A percentile compares a stretch with the other conserved stretches of the same genome.
phyloP scores from a whole-genome alignment of 2,329 filamentous ascomycete genomes.

The Incumbomyces lentus region DNA sequence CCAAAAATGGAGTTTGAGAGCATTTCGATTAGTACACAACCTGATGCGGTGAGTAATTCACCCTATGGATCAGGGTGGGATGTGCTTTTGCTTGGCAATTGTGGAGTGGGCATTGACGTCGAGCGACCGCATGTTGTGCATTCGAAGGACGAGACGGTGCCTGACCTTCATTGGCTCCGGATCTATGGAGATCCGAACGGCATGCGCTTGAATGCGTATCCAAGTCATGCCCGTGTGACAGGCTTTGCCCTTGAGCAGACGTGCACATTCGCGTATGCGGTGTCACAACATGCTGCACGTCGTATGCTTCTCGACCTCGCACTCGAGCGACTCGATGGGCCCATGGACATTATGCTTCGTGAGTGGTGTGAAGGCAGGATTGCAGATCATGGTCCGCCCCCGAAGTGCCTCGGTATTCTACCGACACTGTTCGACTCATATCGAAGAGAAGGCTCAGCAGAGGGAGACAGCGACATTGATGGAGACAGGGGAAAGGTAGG shows the following conservation, averaged over 20 bases:
- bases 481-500: neutral
- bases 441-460: neutral
- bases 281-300: constrained; percentile 31
- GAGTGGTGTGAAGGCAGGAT: neutral
- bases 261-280: constrained; percentile 28
- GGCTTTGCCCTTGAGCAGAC: constrained; percentile 16
- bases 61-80: constrained; percentile 45
- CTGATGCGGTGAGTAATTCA: neutral
- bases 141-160: constrained; percentile 5
- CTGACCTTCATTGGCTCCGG: neutral
- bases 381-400: neutral
- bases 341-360: constrained; percentile 23
- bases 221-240: constrained; percentile 3
- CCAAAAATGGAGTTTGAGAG: neutral
- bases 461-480: neutral
- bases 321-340: constrained; percentile 16
- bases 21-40: neutral
- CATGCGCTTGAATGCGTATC: constrained; percentile 8
- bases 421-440: neutral
- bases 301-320: constrained; percentile 23
- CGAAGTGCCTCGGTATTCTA: neutral
- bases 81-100: constrained; percentile 42
- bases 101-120: constrained; percentile 22
- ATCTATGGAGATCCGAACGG: constrained; percentile 1
- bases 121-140: constrained; percentile 11